These are phyloP conservation scores for Fistulifera solaris DNA, from an alignment of 108 stramenopile species.

Conservation along the genomic window DNA sequence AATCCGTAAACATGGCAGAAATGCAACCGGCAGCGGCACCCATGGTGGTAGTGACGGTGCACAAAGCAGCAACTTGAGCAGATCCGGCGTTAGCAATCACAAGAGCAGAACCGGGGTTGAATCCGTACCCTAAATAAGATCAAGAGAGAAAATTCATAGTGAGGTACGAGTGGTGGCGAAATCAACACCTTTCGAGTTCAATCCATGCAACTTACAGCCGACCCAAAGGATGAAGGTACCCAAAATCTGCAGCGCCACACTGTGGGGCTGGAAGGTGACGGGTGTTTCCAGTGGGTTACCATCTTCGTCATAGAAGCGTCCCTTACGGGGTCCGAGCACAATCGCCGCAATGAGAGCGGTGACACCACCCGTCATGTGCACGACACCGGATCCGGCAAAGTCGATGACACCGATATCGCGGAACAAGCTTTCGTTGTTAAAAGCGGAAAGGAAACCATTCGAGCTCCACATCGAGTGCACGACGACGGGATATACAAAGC, in stretches of 20 bases:
- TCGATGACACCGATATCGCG: conserved; percentile 75
- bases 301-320: conserved; percentile 78
- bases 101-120: conserved; percentile 83
- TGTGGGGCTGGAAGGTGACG: conserved; percentile 48
- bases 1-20: conserved; percentile 66
- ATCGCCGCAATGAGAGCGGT: conserved; percentile 79
- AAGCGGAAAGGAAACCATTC: conserved; percentile 60
- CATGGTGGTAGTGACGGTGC: conserved; percentile 88
- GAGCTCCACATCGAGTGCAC: conserved; percentile 75
- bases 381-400: conserved; percentile 91
- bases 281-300: conserved; percentile 65
- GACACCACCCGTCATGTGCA: conserved; percentile 88
- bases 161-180: no score
- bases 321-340: conserved; percentile 77
- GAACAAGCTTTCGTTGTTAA: conserved; percentile 26
- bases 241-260: conserved; percentile 42
- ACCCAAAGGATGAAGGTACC: conserved; percentile 74
- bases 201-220: conserved; percentile 14
- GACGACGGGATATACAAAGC: conserved; percentile 84
- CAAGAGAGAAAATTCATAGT: background rate
- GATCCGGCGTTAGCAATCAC: conserved; percentile 44
- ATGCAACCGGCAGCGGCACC: conserved; percentile 70
- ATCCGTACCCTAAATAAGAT: conserved; percentile 79
- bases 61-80: conserved; percentile 49
- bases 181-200: no score